These are phyloP conservation scores for Barbarea vulgaris DNA, from an alignment of 345 rosid species.

Conservation along the genomic window DNA sequence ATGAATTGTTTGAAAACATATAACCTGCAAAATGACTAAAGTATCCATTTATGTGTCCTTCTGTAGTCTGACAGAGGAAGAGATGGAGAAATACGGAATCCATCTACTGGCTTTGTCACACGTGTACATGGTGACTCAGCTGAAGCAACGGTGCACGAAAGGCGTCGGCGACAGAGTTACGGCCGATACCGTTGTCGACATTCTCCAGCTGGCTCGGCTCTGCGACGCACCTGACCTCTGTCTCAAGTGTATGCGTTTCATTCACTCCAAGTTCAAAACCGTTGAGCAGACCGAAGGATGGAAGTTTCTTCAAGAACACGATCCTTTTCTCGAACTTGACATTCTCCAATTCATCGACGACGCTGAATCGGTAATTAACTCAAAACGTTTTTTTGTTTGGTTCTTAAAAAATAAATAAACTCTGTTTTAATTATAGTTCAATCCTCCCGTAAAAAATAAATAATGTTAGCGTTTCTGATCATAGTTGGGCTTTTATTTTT, in stretches of 20 bases:
- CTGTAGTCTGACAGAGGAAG: constrained; percentile 56
- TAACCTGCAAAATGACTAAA: constrained; percentile 3
- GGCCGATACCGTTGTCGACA: constrained; percentile 70
- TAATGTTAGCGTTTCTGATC: not conserved
- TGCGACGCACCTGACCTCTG: constrained; percentile 84
- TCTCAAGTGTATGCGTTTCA: constrained; percentile 67
- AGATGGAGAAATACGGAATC: constrained; percentile 70
- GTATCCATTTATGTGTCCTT: not conserved
- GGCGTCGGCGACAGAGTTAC: constrained; percentile 53
- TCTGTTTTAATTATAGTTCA: constrained; percentile 4
- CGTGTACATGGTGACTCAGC: constrained; percentile 65
- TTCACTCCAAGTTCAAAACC: constrained; percentile 52
- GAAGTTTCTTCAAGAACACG: constrained; percentile 75
- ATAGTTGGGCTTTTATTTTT: not conserved
- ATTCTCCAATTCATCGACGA: constrained; percentile 81
- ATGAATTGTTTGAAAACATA: not conserved
- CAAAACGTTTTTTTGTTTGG: not conserved
- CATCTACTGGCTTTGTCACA: constrained; percentile 80
- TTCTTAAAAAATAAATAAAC: not conserved
- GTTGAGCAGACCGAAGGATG: constrained; percentile 81
- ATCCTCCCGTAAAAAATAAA: not conserved
- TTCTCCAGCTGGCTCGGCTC: constrained; percentile 79
- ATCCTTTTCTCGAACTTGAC: constrained; percentile 82
- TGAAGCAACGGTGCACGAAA: constrained; percentile 67
- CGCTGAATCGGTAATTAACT: constrained; percentile 54